Evolutionary conservation across 345 rosid genomes (phyloP).

Genomic region (Microcos paniculata): DNA sequence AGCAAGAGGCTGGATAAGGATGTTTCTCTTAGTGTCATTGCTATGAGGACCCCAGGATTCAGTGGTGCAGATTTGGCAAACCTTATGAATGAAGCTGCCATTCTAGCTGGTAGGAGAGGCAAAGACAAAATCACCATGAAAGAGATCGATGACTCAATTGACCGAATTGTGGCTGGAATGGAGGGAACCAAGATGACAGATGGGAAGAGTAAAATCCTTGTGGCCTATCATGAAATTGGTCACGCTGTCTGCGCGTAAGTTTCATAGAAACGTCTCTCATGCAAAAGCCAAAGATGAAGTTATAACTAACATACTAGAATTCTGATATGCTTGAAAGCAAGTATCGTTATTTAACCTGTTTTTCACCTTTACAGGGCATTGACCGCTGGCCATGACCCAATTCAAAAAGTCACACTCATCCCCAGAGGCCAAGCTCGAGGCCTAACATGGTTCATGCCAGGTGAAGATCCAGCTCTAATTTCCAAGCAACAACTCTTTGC

Average conservation of each 20-base stretch:
- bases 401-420: slow-evolving; percentile 65
- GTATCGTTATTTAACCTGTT: not conserved
- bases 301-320: too few relatives aligned
- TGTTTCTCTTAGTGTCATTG: slow-evolving; percentile 49
- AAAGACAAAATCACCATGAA: slow-evolving; percentile 47
- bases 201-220: slow-evolving; percentile 67
- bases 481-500: slow-evolving; percentile 65
- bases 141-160: slow-evolving; percentile 74
- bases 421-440: slow-evolving; percentile 88
- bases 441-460: slow-evolving; percentile 70
- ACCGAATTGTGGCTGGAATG: slow-evolving; percentile 71
- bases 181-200: slow-evolving; percentile 74
- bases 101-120: slow-evolving; percentile 75
- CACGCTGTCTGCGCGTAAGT: slow-evolving; percentile 69
- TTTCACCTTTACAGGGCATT: slow-evolving; percentile 35
- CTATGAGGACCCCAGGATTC: slow-evolving; percentile 79
- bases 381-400: slow-evolving; percentile 69
- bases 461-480: slow-evolving; percentile 58
- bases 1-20: slow-evolving; percentile 66
- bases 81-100: slow-evolving; percentile 80
- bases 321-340: not conserved
- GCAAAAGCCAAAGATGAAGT: not conserved
- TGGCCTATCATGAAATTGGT: slow-evolving; percentile 77
- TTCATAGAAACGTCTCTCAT: not conserved
- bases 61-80: slow-evolving; percentile 86